These are phyloP conservation scores for Brassica rapa DNA, from an alignment of 345 rosid genomes.

Conservation along the genomic window DNA sequence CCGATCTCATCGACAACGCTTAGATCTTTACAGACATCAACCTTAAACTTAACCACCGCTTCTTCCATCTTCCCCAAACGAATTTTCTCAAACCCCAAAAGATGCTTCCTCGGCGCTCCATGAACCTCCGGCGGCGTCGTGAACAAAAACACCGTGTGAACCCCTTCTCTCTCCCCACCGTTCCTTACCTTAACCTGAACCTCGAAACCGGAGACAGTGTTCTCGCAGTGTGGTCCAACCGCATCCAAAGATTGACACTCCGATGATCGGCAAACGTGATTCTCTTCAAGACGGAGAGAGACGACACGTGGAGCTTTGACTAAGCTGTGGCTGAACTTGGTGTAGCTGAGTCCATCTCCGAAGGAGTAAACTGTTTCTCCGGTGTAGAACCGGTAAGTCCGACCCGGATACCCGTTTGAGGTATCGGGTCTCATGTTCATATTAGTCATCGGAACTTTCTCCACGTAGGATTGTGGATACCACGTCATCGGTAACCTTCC, in stretches of 20 bases:
- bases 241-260: conserved; percentile 67
- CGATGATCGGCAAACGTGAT: conserved; percentile 59
- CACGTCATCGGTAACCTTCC: conserved; percentile 95
- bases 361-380: conserved; percentile 82
- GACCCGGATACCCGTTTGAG: conserved; percentile 81
- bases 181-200: conserved; percentile 59
- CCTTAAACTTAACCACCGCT: conserved; percentile 55
- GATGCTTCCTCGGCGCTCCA: conserved; percentile 68
- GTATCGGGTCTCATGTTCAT: conserved; percentile 94
- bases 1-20: conserved; percentile 79
- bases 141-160: conserved; percentile 54
- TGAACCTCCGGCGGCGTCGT: conserved; percentile 73
- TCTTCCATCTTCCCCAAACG: conserved; percentile 46
- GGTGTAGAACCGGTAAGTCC: conserved; percentile 83
- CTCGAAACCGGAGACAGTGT: conserved; percentile 43
- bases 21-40: conserved; percentile 78
- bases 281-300: conserved; percentile 49
- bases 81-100: conserved; percentile 76
- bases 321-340: conserved; percentile 46
- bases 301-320: conserved; percentile 52
- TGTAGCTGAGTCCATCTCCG: conserved; percentile 90
- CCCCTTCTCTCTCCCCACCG: conserved; percentile 52
- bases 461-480: conserved; percentile 79
- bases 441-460: conserved; percentile 81
- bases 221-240: conserved; percentile 48